Conservation (phyloP, 2,329 filamentous ascomycete genomes). For the Penicillium polonicum region DNA sequence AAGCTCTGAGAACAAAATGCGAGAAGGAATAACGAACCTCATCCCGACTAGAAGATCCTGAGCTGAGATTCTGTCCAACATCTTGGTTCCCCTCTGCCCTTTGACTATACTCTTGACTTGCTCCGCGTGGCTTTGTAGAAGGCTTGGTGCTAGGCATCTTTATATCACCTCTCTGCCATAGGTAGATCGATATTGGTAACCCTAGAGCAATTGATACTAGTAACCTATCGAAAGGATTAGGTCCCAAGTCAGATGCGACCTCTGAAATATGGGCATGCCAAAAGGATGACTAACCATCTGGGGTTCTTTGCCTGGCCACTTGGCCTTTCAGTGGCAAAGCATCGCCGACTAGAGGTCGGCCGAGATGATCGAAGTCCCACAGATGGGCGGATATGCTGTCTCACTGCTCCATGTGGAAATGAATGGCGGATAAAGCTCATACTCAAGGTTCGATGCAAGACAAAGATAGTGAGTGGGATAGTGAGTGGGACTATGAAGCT, state of each 20-base stretch:
- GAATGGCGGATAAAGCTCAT: neutral
- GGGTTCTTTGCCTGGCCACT: neutral
- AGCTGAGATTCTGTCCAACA: neutral
- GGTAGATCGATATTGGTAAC: neutral
- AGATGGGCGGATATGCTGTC: neutral
- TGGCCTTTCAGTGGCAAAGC: neutral
- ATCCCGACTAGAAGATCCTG: neutral
- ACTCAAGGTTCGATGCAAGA: neutral
- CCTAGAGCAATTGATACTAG: neutral
- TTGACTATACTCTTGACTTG: slow-evolving; percentile 8
- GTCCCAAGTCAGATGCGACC: neutral
- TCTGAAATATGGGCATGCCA: neutral
- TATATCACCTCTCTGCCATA: neutral
- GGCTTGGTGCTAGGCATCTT: neutral
- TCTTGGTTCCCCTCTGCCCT: neutral
- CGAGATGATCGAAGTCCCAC: neutral
- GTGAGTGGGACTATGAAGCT: neutral
- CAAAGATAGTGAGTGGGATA: too few species aligned
- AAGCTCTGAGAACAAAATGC: too few species aligned
- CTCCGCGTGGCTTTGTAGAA: neutral
- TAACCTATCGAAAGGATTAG: neutral
- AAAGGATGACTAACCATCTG: neutral
- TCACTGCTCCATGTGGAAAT: neutral
- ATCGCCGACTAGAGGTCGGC: neutral
- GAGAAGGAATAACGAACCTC: neutral